Evolutionary conservation across 345 rosid species (phyloP).

Genomic region (Eucalyptus lansdowneana): DNA sequence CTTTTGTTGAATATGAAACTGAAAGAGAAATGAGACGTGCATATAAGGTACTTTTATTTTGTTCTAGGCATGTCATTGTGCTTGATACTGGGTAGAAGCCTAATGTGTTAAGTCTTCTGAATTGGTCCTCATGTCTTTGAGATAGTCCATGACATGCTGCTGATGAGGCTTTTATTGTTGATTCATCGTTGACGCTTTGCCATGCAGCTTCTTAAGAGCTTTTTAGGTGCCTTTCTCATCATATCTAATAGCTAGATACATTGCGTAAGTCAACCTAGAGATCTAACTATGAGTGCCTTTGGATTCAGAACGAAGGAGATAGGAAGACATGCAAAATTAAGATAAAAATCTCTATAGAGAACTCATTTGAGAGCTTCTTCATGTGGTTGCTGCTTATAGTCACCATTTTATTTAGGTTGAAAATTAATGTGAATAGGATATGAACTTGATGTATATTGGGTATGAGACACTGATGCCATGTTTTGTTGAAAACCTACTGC

Average conservation of each 20-base stretch:
- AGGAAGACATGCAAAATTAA: not conserved
- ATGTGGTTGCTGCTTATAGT: not conserved
- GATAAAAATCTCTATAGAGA: not conserved
- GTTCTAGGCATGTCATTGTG: not conserved
- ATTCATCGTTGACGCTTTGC: not conserved
- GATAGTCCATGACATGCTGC: not conserved
- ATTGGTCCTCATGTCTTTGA: not conserved
- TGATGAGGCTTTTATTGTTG: not conserved
- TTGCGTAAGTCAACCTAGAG: not conserved
- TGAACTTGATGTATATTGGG: not conserved
- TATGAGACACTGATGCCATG: not conserved
- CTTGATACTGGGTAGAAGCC: not conserved
- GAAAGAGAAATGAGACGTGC: slow-evolving; percentile 86
- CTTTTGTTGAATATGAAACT: slow-evolving; percentile 72
- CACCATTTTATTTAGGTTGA: not conserved
- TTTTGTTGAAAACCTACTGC: not conserved
- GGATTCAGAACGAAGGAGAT: not conserved
- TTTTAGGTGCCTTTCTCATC: not conserved
- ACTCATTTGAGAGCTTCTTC: not conserved
- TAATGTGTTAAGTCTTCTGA: not conserved
- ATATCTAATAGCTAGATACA: not conserved
- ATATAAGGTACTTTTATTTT: slow-evolving; percentile 35
- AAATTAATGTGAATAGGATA: not conserved
- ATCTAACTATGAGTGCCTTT: not conserved
- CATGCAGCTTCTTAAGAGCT: not conserved